Evolutionary conservation across 2,329 filamentous ascomycete genomes (phyloP).

Genomic region (Hypoxylon sp.): DNA sequence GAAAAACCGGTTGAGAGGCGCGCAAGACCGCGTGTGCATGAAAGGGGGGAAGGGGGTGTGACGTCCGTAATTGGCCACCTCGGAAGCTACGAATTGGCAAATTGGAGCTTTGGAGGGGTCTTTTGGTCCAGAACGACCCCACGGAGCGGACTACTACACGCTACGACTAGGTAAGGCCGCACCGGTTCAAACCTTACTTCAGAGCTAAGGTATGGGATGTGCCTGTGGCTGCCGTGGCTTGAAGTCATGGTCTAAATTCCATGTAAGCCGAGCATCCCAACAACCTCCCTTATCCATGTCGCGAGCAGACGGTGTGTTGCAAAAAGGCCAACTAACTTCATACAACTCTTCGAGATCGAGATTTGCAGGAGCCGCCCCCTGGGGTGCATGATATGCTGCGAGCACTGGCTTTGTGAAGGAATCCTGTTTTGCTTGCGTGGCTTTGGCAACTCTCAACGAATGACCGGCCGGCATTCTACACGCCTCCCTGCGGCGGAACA

Average conservation of each 20-base stretch:
- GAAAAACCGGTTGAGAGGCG: slow-evolving; percentile 48
- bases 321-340: neutral
- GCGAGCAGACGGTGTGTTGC: slow-evolving; percentile 12
- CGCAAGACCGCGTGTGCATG: slow-evolving; percentile 9
- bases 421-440: slow-evolving; percentile 40
- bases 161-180: slow-evolving; percentile 10
- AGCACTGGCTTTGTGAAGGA: slow-evolving; percentile 9
- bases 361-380: slow-evolving; percentile 28
- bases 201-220: slow-evolving; percentile 1
- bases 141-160: neutral
- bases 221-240: slow-evolving; percentile 25
- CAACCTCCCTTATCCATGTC: slow-evolving; percentile 19
- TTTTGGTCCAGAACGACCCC: slow-evolving; percentile 1
- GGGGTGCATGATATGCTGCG: slow-evolving; percentile 16
- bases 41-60: slow-evolving; percentile 29
- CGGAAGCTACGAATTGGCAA: slow-evolving; percentile 14
- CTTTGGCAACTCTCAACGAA: slow-evolving; percentile 27
- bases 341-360: slow-evolving; percentile 36
- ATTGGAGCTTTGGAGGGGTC: neutral
- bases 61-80: slow-evolving; percentile 37
- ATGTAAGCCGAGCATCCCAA: slow-evolving; percentile 1
- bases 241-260: slow-evolving; percentile 6
- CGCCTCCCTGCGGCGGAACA: neutral
- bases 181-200: neutral
- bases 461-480: slow-evolving; percentile 8